phyloP scores from a whole-genome alignment of 345 rosid genomes.

The Eucalyptus tenuipes region DNA sequence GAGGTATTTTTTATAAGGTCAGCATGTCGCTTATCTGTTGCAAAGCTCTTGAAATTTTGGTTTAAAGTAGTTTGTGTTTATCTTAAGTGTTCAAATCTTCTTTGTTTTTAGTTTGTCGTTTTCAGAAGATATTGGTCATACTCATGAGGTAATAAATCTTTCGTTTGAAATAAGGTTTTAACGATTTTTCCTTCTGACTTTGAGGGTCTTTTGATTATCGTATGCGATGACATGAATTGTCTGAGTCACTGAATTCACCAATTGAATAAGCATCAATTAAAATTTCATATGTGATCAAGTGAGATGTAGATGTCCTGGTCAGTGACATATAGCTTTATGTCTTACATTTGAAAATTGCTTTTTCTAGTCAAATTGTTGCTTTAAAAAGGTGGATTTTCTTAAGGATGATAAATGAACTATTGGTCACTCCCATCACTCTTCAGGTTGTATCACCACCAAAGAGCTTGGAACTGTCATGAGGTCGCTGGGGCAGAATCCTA shows the following conservation, averaged over 20 bases:
- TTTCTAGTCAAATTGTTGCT: background rate
- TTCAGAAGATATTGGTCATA: background rate
- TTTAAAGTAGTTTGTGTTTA: background rate
- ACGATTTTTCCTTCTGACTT: background rate
- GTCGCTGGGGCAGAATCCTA: conserved; percentile 42
- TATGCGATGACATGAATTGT: background rate
- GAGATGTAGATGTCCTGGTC: background rate
- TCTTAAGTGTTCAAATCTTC: background rate
- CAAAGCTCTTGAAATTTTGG: background rate
- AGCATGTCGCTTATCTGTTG: background rate
- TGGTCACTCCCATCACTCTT: background rate
- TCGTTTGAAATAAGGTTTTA: background rate
- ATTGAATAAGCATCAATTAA: background rate
- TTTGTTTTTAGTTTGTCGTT: background rate
- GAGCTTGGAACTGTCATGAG: conserved; percentile 45
- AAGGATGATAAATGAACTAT: background rate
- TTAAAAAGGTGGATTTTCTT: background rate
- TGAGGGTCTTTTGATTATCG: background rate
- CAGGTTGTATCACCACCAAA: conserved; percentile 42
- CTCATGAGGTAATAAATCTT: background rate
- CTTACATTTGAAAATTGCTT: background rate
- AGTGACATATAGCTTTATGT: background rate
- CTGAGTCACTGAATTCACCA: background rate
- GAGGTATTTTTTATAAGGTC: background rate
- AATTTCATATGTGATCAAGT: background rate